phyloP scores from a whole-genome alignment of 1,284 basidiomycete species.

The Bjerkandera adusta region DNA sequence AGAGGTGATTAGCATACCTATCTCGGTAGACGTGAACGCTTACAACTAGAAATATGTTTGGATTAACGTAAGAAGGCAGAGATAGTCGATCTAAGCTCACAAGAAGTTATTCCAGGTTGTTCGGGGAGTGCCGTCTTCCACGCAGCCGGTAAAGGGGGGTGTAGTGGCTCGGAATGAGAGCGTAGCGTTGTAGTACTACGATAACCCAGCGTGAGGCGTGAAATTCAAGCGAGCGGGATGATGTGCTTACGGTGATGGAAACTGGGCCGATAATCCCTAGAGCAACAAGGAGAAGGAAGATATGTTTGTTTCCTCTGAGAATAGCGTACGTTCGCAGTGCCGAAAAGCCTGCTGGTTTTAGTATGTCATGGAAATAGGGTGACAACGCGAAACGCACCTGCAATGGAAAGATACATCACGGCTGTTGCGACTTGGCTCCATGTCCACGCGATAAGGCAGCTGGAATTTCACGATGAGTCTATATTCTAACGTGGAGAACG shows the following conservation, averaged over 20 bases:
- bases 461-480: neutral
- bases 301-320: slow-evolving; percentile 16
- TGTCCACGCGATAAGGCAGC: slow-evolving; percentile 11
- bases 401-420: slow-evolving; percentile 15
- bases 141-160: slow-evolving; percentile 13
- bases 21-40: neutral
- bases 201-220: neutral
- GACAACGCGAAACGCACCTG: slow-evolving; percentile 11
- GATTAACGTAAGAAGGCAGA: neutral
- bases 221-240: too few relatives aligned
- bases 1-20: neutral
- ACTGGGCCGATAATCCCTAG: slow-evolving; percentile 16
- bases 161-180: slow-evolving; percentile 9
- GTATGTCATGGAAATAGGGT: too few relatives aligned
- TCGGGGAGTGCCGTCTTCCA: slow-evolving; percentile 4
- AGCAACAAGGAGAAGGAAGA: slow-evolving; percentile 9
- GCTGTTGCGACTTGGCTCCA: slow-evolving; percentile 11
- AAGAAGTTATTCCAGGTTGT: slow-evolving; percentile 5
- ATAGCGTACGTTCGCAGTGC: slow-evolving; percentile 21
- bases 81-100: slow-evolving; percentile 1
- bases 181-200: slow-evolving; percentile 10
- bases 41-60: neutral
- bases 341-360: slow-evolving; percentile 17
- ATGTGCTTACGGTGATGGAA: slow-evolving; percentile 15
- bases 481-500: too few relatives aligned